These are phyloP conservation scores for Teratosphaeria zuluensis DNA, from an alignment of 2,329 filamentous ascomycete species.

Conservation along the genomic window DNA sequence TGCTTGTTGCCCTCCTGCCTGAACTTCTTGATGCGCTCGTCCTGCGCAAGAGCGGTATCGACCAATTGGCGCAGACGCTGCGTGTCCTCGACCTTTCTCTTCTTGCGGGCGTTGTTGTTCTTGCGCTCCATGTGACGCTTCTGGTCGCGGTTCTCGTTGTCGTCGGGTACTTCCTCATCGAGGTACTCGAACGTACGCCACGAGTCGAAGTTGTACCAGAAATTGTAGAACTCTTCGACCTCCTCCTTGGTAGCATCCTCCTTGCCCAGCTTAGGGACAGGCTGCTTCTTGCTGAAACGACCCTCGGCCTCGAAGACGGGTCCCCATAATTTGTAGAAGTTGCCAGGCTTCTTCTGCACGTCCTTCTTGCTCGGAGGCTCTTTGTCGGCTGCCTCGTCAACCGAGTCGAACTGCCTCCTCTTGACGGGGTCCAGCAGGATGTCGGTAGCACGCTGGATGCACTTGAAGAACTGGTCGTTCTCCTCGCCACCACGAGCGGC, in stretches of 20 bases:
- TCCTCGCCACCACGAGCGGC: conserved; percentile 78
- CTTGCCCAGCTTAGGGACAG: conserved; percentile 77
- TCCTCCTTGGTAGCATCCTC: conserved; percentile 78
- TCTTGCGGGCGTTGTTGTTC: conserved; percentile 94
- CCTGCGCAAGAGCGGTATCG: conserved; percentile 71
- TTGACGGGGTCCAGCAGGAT: conserved; percentile 84
- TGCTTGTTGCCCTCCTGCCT: conserved; percentile 78
- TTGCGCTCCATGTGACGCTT: conserved; percentile 97
- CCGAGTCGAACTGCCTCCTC: conserved; percentile 91
- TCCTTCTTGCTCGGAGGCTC: conserved; percentile 91
- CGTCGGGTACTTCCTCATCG: conserved; percentile 96
- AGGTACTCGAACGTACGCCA: conserved; percentile 98
- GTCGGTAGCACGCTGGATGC: conserved; percentile 96
- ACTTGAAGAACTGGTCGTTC: conserved; percentile 99
- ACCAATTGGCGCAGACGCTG: conserved; percentile 80
- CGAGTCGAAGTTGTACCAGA: conserved; percentile 99
- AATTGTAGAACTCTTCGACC: conserved; percentile 96
- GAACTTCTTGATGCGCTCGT: conserved; percentile 98
- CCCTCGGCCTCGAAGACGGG: conserved; percentile 83
- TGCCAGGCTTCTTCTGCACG: conserved; percentile 57
- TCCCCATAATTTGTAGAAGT: conserved; percentile 93
- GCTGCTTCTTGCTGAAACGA: conserved; percentile 84
- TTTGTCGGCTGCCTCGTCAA: conserved; percentile 87
- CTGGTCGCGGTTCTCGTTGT: conserved; percentile 98
- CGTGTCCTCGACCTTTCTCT: conserved; percentile 99